phyloP scores from a whole-genome alignment of 163 green algal genomes.

The Chlamydomonas reinhardtii region DNA sequence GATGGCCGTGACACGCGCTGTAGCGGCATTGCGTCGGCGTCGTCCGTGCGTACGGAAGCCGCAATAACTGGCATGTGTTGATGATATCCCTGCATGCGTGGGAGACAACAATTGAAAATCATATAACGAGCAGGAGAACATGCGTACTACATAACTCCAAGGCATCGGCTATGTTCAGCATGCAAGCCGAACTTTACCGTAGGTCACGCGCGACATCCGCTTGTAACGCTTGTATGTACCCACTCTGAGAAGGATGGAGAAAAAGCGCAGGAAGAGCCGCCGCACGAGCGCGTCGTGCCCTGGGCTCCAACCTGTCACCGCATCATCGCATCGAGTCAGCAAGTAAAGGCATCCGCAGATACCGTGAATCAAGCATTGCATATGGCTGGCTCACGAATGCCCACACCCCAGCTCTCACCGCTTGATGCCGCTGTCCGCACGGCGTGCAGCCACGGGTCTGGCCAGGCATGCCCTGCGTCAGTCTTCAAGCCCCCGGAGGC shows the following conservation, averaged over 20 bases:
- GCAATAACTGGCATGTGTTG: not conserved
- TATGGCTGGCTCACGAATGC: no score
- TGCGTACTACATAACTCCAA: no score
- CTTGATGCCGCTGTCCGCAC: not conserved
- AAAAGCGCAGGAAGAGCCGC: conserved; percentile 44
- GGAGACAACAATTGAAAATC: not conserved
- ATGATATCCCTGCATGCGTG: conserved; percentile 29
- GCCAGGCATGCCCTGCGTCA: no score
- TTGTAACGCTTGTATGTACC: not conserved
- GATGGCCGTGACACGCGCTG: not conserved
- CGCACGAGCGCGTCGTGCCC: conserved; percentile 37
- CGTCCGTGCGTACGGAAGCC: not conserved
- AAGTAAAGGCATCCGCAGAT: no score
- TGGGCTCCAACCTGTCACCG: conserved; percentile 4
- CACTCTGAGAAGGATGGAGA: conserved; percentile 15
- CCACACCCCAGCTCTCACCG: conserved; percentile 1
- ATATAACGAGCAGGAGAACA: no score
- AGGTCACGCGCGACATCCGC: no score
- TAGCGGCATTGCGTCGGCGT: not conserved
- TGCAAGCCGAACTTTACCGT: no score
- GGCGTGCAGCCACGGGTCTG: conserved; percentile 16
- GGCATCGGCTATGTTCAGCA: not conserved
- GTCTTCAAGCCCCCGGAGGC: no score
- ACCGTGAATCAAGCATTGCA: no score
- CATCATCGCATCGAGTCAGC: no score